Percentiles rank a stretch among this genome's conserved stretches.
phyloP scores from a whole-genome alignment of 2,329 filamentous ascomycete genomes.

The Bimuria novae-zelandiae region DNA sequence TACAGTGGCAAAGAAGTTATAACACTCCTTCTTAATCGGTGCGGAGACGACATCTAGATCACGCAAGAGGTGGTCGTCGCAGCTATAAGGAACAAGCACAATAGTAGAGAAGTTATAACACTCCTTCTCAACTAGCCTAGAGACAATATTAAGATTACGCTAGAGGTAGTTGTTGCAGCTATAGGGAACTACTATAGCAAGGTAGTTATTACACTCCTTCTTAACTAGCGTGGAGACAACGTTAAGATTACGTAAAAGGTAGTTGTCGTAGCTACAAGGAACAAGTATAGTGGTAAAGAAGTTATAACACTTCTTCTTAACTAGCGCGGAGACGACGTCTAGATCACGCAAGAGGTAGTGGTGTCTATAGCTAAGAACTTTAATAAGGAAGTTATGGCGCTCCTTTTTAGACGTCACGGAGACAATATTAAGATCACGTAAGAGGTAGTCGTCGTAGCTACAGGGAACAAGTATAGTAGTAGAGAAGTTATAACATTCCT shows the following conservation, averaged over 20 bases:
- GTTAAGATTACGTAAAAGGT: slow-evolving; percentile 9
- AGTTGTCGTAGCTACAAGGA: too few relatives aligned
- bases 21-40: slow-evolving; percentile 9
- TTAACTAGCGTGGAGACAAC: slow-evolving; percentile 7
- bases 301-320: too few relatives aligned
- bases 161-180: slow-evolving; percentile 6
- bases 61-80: slow-evolving; percentile 3
- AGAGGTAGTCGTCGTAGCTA: too few relatives aligned
- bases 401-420: too few relatives aligned
- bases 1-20: slow-evolving; percentile 12
- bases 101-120: slow-evolving; percentile 7
- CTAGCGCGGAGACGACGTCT: too few relatives aligned
- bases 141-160: slow-evolving; percentile 5
- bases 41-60: slow-evolving; percentile 2
- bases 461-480: too few relatives aligned
- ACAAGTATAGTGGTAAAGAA: too few relatives aligned
- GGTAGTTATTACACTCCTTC: slow-evolving; percentile 12
- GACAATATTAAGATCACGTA: too few relatives aligned
- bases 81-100: not conserved
- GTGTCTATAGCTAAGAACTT: too few relatives aligned
- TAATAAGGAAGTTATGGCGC: too few relatives aligned
- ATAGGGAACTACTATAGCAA: not conserved
- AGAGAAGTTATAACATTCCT: too few relatives aligned
- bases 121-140: slow-evolving; percentile 10
- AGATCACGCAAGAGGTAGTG: too few relatives aligned